phyloP scores from a whole-genome alignment of 371 early-diverging fungal species.

The Apophysomyces elegans region DNA sequence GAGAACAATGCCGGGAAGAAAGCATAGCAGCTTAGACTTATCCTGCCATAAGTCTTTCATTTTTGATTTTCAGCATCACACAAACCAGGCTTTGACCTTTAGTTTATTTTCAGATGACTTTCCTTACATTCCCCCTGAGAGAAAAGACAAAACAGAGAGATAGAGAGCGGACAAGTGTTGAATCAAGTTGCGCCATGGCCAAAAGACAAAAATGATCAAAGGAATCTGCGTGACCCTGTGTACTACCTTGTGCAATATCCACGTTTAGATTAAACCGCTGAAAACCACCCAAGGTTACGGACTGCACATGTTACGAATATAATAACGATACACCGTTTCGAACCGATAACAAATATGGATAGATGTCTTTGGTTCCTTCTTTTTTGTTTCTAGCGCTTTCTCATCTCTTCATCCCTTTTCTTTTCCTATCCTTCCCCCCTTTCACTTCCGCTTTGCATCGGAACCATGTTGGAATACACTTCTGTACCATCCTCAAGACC shows the following conservation, averaged over 20 bases:
- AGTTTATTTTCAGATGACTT: slow-evolving; percentile 5
- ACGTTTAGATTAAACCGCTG: slow-evolving; percentile 1
- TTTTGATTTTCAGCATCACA: not conserved
- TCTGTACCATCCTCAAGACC: not conserved
- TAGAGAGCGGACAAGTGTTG: not conserved
- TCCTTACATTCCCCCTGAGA: not conserved
- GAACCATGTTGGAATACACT: not conserved
- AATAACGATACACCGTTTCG: slow-evolving; percentile 13
- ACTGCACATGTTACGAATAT: slow-evolving; percentile 2
- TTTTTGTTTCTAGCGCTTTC: not conserved
- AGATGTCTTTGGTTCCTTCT: not conserved
- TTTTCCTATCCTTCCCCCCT: not conserved
- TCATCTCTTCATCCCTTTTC: not conserved
- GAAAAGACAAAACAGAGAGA: not conserved
- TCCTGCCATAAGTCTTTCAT: not conserved
- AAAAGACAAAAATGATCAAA: not conserved
- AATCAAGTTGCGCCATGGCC: slow-evolving; percentile 11
- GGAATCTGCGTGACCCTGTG: slow-evolving; percentile 3
- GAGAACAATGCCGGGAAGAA: slow-evolving; percentile 7
- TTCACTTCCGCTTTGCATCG: not conserved
- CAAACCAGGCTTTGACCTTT: not conserved
- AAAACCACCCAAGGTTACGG: slow-evolving; percentile 4
- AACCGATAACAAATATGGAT: not conserved
- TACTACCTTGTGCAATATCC: slow-evolving; percentile 3
- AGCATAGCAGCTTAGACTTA: not conserved